Percentiles rank a stretch among this genome's conserved stretches.
Evolutionary conservation across 139 green algal genomes (phyloP).

Genomic region (Chlorella sp.): DNA sequence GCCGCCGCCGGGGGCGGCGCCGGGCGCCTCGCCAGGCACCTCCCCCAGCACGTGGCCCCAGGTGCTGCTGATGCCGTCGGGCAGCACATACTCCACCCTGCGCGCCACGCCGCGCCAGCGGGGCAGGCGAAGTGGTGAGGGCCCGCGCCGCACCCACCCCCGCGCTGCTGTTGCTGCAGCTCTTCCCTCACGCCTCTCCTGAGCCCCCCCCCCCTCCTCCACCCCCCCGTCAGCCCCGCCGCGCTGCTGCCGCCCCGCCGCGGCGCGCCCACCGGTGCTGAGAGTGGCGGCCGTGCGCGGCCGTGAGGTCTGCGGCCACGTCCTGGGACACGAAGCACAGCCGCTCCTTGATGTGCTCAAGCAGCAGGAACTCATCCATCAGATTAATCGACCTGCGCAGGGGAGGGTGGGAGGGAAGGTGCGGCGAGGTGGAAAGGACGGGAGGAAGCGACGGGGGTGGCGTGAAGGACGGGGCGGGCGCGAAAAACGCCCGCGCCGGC

Average conservation of each 20-base stretch:
- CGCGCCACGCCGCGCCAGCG: too few relatives aligned
- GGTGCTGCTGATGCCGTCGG: conserved; percentile 86
- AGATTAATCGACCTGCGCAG: conserved; percentile 85
- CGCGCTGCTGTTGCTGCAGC: too few relatives aligned
- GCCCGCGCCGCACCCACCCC: too few relatives aligned
- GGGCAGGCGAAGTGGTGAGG: too few relatives aligned
- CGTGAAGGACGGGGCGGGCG: too few relatives aligned
- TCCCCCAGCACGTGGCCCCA: conserved; percentile 70
- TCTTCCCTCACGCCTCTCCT: too few relatives aligned
- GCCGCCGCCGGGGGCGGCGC: conserved; percentile 13
- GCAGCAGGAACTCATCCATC: conserved; percentile 92
- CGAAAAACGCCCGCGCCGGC: too few relatives aligned
- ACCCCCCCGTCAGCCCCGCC: too few relatives aligned
- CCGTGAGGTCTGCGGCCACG: conserved; percentile 48
- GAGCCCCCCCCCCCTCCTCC: too few relatives aligned
- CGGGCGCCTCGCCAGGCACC: conserved; percentile 7
- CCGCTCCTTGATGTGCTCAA: conserved; percentile 94
- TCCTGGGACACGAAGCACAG: conserved; percentile 86
- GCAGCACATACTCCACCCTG: conserved; percentile 85
- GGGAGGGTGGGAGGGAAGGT: background rate
- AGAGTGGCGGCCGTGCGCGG: conserved; percentile 39
- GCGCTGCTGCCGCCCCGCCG: too few relatives aligned
- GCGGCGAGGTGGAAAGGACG: too few relatives aligned
- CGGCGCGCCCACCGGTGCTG: conserved; percentile 29
- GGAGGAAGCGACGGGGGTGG: too few relatives aligned